Percentiles rank a stretch among this genome's conserved stretches.
Evolutionary conservation across 805 yeast species (phyloP).

Genomic region (Nakazawaea wyomingensis): DNA sequence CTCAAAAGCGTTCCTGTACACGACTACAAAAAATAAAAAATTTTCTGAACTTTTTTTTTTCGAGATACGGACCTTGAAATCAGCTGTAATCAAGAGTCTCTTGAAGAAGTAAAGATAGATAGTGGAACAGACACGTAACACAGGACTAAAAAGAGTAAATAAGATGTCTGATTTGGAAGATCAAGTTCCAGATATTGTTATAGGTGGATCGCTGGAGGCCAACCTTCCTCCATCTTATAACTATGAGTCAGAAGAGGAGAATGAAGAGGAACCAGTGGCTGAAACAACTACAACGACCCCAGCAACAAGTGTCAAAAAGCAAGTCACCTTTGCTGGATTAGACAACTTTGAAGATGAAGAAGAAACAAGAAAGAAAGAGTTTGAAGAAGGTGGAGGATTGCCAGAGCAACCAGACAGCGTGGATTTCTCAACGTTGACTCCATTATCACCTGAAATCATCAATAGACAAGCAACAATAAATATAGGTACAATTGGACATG

Average conservation of each 20-base stretch:
- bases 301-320: conserved; percentile 47
- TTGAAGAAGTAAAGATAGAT: too few relatives aligned
- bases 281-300: conserved; percentile 26
- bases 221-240: conserved; percentile 27
- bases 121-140: too few relatives aligned
- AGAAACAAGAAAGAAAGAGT: conserved; percentile 75
- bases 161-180: conserved; percentile 75
- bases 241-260: conserved; percentile 26
- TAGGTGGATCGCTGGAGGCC: conserved; percentile 46
- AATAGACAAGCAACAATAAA: conserved; percentile 98
- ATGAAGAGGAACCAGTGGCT: conserved; percentile 34
- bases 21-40: conserved; percentile 8
- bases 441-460: conserved; percentile 91
- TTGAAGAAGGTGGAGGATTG: conserved; percentile 97
- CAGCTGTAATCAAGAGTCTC: too few relatives aligned
- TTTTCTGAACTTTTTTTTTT: conserved; percentile 3
- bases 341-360: conserved; percentile 62
- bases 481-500: conserved; percentile 96
- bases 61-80: too few relatives aligned
- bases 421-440: conserved; percentile 75
- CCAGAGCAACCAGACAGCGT: conserved; percentile 95
- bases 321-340: conserved; percentile 75
- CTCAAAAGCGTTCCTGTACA: too few relatives aligned
- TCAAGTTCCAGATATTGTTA: conserved; percentile 80
- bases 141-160: too few relatives aligned